These are phyloP conservation scores for Cichorium intybus DNA, from an alignment of 140 eudicot genomes.

Conservation along the genomic window DNA sequence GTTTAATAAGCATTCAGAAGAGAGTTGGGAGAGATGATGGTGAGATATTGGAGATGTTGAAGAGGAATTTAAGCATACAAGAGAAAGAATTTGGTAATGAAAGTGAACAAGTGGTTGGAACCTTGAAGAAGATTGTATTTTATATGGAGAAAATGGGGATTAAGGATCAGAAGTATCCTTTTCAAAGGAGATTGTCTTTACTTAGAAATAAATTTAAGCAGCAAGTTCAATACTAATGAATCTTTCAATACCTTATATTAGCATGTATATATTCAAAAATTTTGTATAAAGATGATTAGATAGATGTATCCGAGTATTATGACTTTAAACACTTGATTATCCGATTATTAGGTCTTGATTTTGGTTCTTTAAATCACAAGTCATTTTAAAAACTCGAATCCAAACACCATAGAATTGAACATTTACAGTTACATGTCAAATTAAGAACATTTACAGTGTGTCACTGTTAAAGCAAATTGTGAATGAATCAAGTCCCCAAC, in stretches of 20 bases:
- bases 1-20: constrained; percentile 76
- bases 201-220: constrained; percentile 60
- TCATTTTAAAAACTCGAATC: too few species aligned
- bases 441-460: too few species aligned
- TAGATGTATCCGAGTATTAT: too few species aligned
- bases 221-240: constrained; percentile 32
- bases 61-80: constrained; percentile 74
- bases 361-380: too few species aligned
- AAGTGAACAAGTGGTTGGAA: constrained; percentile 66
- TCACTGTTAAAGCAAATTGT: too few species aligned
- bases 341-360: too few species aligned
- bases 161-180: constrained; percentile 57
- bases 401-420: too few species aligned
- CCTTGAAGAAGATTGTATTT: constrained; percentile 68
- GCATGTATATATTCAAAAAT: too few species aligned
- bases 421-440: too few species aligned
- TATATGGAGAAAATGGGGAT: constrained; percentile 72
- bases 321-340: too few species aligned
- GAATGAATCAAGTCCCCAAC: too few species aligned
- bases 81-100: constrained; percentile 77
- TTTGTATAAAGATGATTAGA: too few species aligned
- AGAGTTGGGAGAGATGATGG: constrained; percentile 60
- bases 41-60: constrained; percentile 52
- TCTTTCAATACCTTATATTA: neutral
- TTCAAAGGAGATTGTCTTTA: constrained; percentile 64